A percentile compares a stretch with the other conserved stretches of the same genome.
Conservation (phyloP, 495 filamentous ascomycete species). For the Penicillium egyptiacum region DNA sequence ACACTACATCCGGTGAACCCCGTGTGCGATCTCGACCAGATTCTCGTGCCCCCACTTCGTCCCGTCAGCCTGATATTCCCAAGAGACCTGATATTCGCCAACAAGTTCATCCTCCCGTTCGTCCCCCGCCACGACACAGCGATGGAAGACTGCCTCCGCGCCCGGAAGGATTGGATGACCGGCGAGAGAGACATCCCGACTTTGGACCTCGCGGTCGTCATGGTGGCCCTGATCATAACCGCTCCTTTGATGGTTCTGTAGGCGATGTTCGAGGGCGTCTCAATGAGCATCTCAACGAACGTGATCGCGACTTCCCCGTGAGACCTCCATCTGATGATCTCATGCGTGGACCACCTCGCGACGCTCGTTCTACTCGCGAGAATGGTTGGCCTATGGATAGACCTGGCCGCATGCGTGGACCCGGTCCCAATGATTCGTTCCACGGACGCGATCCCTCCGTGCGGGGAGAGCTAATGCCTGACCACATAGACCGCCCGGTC, state of each 20-base stretch:
- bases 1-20: slow-evolving; percentile 21
- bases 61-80: slow-evolving; percentile 33
- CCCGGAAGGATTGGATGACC: slow-evolving; percentile 41
- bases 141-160: slow-evolving; percentile 39
- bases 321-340: slow-evolving; percentile 42
- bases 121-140: slow-evolving; percentile 27
- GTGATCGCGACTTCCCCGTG: slow-evolving; percentile 38
- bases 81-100: slow-evolving; percentile 42
- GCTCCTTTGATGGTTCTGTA: slow-evolving; percentile 35
- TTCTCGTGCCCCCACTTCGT: slow-evolving; percentile 32
- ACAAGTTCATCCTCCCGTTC: slow-evolving; percentile 35
- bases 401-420: slow-evolving; percentile 32
- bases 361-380: slow-evolving; percentile 34
- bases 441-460: slow-evolving; percentile 34
- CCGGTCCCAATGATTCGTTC: slow-evolving; percentile 26
- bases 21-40: slow-evolving; percentile 27
- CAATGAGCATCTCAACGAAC: slow-evolving; percentile 31
- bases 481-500: slow-evolving; percentile 32
- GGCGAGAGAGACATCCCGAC: slow-evolving; percentile 40
- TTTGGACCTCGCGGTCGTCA: slow-evolving; percentile 40
- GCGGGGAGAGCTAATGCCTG: slow-evolving; percentile 40
- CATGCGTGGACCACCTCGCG: slow-evolving; percentile 42
- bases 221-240: slow-evolving; percentile 36
- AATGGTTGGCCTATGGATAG: slow-evolving; percentile 41
- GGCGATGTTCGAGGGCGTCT: slow-evolving; percentile 28